Percentiles rank a stretch among this genome's conserved stretches.
phyloP scores from a whole-genome alignment of 2,329 filamentous ascomycete genomes.

The Cylindrodendrum hubeiense region DNA sequence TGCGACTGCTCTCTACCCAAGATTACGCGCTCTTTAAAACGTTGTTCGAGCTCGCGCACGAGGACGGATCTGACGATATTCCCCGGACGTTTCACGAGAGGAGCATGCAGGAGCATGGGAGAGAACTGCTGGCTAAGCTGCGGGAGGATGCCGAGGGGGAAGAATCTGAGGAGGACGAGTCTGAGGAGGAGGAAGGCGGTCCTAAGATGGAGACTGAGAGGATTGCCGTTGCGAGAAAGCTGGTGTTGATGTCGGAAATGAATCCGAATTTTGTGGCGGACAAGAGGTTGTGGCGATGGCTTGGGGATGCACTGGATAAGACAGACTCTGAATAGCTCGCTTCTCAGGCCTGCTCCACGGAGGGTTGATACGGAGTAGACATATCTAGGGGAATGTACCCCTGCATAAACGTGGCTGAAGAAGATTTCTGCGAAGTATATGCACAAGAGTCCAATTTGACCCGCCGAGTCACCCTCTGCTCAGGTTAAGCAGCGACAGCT shows the following conservation, averaged over 20 bases:
- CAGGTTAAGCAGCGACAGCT: no score
- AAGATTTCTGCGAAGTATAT: background rate
- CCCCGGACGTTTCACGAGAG: slow-evolving; percentile 25
- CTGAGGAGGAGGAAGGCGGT: background rate
- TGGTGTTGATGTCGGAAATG: slow-evolving; percentile 14
- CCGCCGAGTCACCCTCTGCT: no score
- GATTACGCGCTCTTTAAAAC: slow-evolving; percentile 33
- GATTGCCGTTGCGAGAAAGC: slow-evolving; percentile 16
- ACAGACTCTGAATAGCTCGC: background rate
- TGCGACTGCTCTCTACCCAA: slow-evolving; percentile 36
- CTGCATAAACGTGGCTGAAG: background rate
- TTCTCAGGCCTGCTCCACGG: background rate
- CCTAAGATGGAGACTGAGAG: background rate
- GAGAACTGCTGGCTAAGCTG: slow-evolving; percentile 24
- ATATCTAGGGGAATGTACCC: background rate
- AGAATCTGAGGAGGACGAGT: background rate
- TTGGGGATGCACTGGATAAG: slow-evolving; percentile 6
- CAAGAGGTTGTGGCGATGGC: slow-evolving; percentile 9
- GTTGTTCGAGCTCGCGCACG: slow-evolving; percentile 31
- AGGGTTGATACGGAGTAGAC: background rate
- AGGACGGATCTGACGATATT: slow-evolving; percentile 17
- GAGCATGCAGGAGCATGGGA: slow-evolving; percentile 10
- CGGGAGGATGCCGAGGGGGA: slow-evolving; percentile 26
- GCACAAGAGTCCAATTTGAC: background rate
- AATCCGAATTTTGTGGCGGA: slow-evolving; percentile 13